Percentiles rank a stretch among this genome's conserved stretches.
These are phyloP conservation scores for Aspergillus ibericus DNA, from an alignment of 2,329 filamentous ascomycete species.

Conservation along the genomic window DNA sequence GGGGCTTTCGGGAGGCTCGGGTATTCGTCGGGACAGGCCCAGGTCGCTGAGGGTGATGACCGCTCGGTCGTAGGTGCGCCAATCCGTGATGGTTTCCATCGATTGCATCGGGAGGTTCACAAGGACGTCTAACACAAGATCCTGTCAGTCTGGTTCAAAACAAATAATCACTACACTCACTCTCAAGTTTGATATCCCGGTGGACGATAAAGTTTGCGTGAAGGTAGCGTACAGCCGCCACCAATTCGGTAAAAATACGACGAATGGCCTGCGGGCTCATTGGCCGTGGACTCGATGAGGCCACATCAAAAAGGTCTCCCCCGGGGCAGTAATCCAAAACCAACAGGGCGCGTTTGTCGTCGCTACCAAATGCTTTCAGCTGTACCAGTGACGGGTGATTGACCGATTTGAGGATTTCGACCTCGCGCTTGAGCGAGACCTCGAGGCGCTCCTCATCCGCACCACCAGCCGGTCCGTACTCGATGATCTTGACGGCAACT, in stretches of 20 bases:
- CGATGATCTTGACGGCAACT: conserved; percentile 92
- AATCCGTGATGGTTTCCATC: conserved; percentile 67
- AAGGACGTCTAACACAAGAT: conserved; percentile 69
- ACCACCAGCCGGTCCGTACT: conserved; percentile 89
- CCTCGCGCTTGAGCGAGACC: conserved; percentile 87
- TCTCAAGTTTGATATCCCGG: conserved; percentile 97
- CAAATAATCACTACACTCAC: conserved; percentile 55
- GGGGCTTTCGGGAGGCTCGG: conserved; percentile 70
- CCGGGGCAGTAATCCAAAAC: conserved; percentile 91
- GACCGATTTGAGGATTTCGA: conserved; percentile 87
- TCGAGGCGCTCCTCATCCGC: conserved; percentile 92
- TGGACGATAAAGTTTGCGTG: conserved; percentile 87
- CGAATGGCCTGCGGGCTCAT: conserved; percentile 70
- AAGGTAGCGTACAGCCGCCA: conserved; percentile 81
- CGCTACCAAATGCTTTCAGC: conserved; percentile 86
- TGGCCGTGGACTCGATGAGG: conserved; percentile 67
- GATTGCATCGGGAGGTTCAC: conserved; percentile 75
- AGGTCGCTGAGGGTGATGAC: conserved; percentile 89
- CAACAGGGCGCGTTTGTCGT: conserved; percentile 76
- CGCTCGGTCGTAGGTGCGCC: conserved; percentile 74
- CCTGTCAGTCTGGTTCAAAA: background rate
- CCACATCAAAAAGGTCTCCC: conserved; percentile 91
- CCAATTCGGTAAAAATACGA: conserved; percentile 85
- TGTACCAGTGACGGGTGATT: conserved; percentile 88
- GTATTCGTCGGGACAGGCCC: conserved; percentile 81